Evolutionary conservation across 1,284 basidiomycete genomes (phyloP).

Genomic region (Ceratobasidium sp.): DNA sequence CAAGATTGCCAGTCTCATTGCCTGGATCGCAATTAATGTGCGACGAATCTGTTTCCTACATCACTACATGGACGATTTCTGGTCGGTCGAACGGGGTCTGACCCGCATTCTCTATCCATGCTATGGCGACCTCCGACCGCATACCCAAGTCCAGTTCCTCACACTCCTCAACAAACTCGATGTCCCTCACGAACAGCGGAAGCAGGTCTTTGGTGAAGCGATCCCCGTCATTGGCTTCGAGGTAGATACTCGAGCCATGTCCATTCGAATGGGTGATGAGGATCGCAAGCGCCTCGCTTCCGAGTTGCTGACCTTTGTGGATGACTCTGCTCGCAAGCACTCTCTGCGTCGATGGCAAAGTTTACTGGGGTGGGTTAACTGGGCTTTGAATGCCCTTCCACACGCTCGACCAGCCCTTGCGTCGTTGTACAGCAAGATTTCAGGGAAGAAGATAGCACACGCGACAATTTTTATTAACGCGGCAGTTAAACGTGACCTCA

Average conservation of each 20-base stretch:
- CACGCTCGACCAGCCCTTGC: slow-evolving; percentile 48
- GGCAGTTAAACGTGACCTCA: slow-evolving; percentile 43
- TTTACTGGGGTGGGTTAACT: slow-evolving; percentile 43
- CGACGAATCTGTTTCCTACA: not conserved
- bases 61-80: slow-evolving; percentile 36
- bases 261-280: slow-evolving; percentile 26
- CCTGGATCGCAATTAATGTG: slow-evolving; percentile 38
- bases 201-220: slow-evolving; percentile 28
- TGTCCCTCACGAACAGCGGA: slow-evolving; percentile 35
- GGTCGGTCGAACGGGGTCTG: not conserved
- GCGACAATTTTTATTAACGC: slow-evolving; percentile 43
- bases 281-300: not conserved
- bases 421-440: slow-evolving; percentile 49
- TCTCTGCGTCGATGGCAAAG: slow-evolving; percentile 17
- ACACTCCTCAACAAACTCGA: slow-evolving; percentile 21
- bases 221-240: slow-evolving; percentile 36
- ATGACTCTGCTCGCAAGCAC: not conserved
- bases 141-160: slow-evolving; percentile 31
- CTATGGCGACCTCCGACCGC: slow-evolving; percentile 15
- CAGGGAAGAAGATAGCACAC: slow-evolving; percentile 42
- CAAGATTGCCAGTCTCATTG: slow-evolving; percentile 33
- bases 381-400: slow-evolving; percentile 54
- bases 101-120: slow-evolving; percentile 26
- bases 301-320: slow-evolving; percentile 4
- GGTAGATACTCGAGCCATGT: slow-evolving; percentile 20